Conservation (phyloP, 768 basidiomycete genomes). For the Asterophora lycoperdoides region DNA sequence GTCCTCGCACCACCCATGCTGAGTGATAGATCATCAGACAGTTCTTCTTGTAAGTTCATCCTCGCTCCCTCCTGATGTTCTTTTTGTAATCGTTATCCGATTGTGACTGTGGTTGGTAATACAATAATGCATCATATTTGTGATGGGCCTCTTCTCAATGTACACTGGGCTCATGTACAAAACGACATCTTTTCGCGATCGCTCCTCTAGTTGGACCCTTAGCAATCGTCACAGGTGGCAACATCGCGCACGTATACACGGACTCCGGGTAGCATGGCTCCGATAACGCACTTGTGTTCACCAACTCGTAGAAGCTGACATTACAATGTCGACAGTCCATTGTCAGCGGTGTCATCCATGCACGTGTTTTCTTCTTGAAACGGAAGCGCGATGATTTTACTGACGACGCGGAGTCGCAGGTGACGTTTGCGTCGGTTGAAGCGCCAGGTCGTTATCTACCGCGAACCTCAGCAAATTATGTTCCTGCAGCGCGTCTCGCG, state of each 20-base stretch:
- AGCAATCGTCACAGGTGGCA: too few species aligned
- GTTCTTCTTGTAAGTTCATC: slow-evolving; percentile 82
- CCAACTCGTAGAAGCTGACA: slow-evolving; percentile 99
- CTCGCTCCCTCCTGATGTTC: neutral
- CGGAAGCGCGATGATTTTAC: neutral
- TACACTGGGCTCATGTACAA: slow-evolving; percentile 98
- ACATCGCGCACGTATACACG: too few species aligned
- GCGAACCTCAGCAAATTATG: slow-evolving; percentile 93
- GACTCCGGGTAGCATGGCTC: slow-evolving; percentile 95
- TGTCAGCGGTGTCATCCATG: slow-evolving; percentile 92
- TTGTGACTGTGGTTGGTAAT: slow-evolving; percentile 77
- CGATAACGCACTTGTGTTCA: slow-evolving; percentile 88
- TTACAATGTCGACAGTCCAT: slow-evolving; percentile 99
- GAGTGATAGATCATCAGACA: slow-evolving; percentile 64
- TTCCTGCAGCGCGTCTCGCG: slow-evolving; percentile 95
- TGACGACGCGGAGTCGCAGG: slow-evolving; percentile 35
- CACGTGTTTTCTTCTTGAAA: slow-evolving; percentile 38
- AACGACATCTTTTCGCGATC: slow-evolving; percentile 97
- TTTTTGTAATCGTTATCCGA: slow-evolving; percentile 8
- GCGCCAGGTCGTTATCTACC: slow-evolving; percentile 77
- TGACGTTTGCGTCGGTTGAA: slow-evolving; percentile 99
- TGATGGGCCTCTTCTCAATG: slow-evolving; percentile 97
- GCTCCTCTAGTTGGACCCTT: too few species aligned
- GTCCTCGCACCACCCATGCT: neutral
- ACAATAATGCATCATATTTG: slow-evolving; percentile 94